Percentiles rank a stretch among this genome's conserved stretches.
phyloP scores from a whole-genome alignment of 2,329 filamentous ascomycete genomes.

The Clarireedia hainanense region DNA sequence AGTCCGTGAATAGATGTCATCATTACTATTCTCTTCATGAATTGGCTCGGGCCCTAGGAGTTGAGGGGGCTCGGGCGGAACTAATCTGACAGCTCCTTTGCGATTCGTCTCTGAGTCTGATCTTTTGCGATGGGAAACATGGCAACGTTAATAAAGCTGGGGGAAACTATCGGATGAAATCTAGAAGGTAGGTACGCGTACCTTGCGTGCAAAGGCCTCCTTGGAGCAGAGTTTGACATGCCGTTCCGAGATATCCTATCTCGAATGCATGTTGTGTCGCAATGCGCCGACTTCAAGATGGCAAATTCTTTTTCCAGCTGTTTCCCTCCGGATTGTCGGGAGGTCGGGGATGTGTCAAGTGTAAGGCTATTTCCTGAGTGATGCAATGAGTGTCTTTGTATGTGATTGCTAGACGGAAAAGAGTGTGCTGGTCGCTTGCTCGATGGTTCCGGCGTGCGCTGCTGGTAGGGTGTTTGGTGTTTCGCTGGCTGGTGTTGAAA shows the following conservation, averaged over 20 bases:
- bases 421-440: too few species aligned
- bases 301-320: background rate
- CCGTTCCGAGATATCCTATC: conserved; percentile 13
- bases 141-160: background rate
- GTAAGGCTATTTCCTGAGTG: too few species aligned
- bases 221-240: conserved; percentile 13
- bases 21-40: conserved; percentile 9
- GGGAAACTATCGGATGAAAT: background rate
- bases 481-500: too few species aligned
- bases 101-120: conserved; percentile 21
- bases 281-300: conserved; percentile 5
- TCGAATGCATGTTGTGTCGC: conserved; percentile 11
- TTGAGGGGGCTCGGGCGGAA: conserved; percentile 16
- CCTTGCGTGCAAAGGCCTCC: conserved; percentile 14
- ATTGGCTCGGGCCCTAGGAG: conserved; percentile 11
- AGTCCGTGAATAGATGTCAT: conserved; percentile 27
- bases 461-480: too few species aligned
- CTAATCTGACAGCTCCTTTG: conserved; percentile 16
- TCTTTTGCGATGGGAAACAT: conserved; percentile 12
- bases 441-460: too few species aligned
- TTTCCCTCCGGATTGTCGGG: too few species aligned
- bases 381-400: too few species aligned
- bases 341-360: background rate
- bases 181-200: conserved; percentile 1
- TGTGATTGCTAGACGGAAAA: too few species aligned